Base-by-base conservation (phyloP, 2,329 filamentous ascomycete species). In the Fusarium mangiferae region DNA sequence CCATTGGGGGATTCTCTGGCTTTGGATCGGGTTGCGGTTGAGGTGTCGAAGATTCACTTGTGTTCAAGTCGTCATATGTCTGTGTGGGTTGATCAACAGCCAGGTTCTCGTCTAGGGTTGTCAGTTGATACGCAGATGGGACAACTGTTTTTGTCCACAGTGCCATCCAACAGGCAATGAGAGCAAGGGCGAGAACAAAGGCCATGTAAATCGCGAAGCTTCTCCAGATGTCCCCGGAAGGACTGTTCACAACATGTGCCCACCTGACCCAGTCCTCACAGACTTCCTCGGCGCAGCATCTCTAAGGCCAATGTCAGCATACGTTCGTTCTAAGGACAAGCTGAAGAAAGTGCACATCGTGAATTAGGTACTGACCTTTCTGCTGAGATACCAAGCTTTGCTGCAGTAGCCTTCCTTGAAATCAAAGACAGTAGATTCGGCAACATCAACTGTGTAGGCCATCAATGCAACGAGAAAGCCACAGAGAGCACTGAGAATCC, bases 71-170 rank as follows among this genome's bases (percentile, higher is more conserved):
- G 15, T 84, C 81, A 5, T 80, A 77, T 1, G 80, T 77, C 5
- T 81, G 80, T 5, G 83, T 77, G 52, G 80, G 80, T 65, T 85
- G 79, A 42, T 90, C 88, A 14, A 95, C 95, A 4, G 89, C 95
- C 3, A 99, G 87, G 76, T 99, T 97, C 82, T 98, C 96, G 81
- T 98, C 96, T 24, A 98, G 86, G 0, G 96, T 98, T 2, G 94
- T 90, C 67, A 98, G 89, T 2, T 93, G 93, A 75, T 97, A 93
- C 3, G 94, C 92, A 3, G 95, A 98, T 2, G 96, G 95, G 4
- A 98, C 94, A 12, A 96, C 92, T 0, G 96, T 98, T 83, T 97
- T 97, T n/a, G 96, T 98, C 36, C 91, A 91, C 49, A 98, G 84
- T 0, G 96, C 97, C 66, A 98, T 84, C 56, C 93, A 85, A 79